Percentiles rank a stretch among this genome's conserved stretches.
phyloP scores from a whole-genome alignment of 169 alveolate genomes.

The Plasmodium knowlesi region DNA sequence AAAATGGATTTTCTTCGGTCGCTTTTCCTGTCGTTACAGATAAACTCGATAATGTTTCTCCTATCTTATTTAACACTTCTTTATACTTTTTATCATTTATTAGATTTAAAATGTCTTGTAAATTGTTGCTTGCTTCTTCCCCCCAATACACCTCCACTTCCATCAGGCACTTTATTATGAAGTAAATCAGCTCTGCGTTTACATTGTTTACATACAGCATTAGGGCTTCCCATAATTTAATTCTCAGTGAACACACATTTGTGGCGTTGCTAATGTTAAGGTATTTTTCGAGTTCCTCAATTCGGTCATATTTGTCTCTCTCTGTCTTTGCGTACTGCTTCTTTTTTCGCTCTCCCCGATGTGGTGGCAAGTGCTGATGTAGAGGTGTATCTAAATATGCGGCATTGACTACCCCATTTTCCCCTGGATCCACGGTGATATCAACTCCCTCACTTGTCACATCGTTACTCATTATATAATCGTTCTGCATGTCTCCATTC shows the following conservation, averaged over 20 bases:
- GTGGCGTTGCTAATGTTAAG: constrained; percentile 63
- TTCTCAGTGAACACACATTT: constrained; percentile 56
- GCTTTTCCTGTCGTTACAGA: constrained; percentile 64
- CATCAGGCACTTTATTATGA: constrained; percentile 45
- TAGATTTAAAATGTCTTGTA: constrained; percentile 55
- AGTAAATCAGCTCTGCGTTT: constrained; percentile 52
- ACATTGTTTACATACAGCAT: constrained; percentile 39
- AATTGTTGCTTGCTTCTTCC: constrained; percentile 57
- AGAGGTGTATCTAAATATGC: neutral
- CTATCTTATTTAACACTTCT: constrained; percentile 59
- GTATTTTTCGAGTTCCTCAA: constrained; percentile 31
- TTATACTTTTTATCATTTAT: constrained; percentile 71
- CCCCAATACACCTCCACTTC: constrained; percentile 73
- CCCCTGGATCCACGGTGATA: neutral
- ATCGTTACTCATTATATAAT: constrained; percentile 18
- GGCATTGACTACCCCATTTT: neutral
- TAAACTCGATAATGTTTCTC: constrained; percentile 59
- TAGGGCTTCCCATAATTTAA: constrained; percentile 72
- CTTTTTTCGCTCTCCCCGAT: neutral
- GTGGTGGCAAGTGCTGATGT: neutral
- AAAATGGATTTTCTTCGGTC: constrained; percentile 67
- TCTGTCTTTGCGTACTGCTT: neutral
- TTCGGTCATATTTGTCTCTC: constrained; percentile 50
- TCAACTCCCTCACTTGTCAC: constrained; percentile 7
- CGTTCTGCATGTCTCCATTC: constrained; percentile 2